These are phyloP conservation scores for Pleomassaria siparia DNA, from an alignment of 2,329 filamentous ascomycete genomes.

Conservation along the genomic window DNA sequence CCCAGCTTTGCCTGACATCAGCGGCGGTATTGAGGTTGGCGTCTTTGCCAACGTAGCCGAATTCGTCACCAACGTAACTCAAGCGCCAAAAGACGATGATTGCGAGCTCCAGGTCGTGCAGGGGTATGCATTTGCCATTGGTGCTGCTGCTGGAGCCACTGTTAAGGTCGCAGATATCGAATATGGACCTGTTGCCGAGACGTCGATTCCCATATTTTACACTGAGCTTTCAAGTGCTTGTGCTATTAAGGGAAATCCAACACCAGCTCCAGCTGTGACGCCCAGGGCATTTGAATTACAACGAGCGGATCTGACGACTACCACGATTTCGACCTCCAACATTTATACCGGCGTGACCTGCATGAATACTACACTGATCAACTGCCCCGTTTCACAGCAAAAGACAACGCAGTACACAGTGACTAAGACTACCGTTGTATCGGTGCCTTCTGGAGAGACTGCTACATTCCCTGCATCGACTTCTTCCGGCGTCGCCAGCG, in stretches of 20 bases:
- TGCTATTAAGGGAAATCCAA: constrained; percentile 28
- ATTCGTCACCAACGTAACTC: constrained; percentile 56
- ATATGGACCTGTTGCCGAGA: constrained; percentile 55
- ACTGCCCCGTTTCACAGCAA: constrained; percentile 57
- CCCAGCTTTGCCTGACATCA: constrained; percentile 23
- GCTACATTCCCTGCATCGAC: constrained; percentile 47
- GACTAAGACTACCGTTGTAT: constrained; percentile 46
- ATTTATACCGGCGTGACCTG: constrained; percentile 53
- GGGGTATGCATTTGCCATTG: constrained; percentile 54
- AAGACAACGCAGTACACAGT: constrained; percentile 42
- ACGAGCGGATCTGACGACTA: constrained; percentile 40
- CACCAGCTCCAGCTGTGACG: constrained; percentile 13
- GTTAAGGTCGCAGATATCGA: constrained; percentile 47
- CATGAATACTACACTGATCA: constrained; percentile 43
- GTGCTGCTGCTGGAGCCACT: constrained; percentile 57
- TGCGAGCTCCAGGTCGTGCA: constrained; percentile 54
- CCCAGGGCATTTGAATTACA: constrained; percentile 9
- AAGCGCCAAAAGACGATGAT: constrained; percentile 31
- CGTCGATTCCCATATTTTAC: constrained; percentile 55
- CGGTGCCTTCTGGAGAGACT: constrained; percentile 29
- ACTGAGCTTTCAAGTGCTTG: constrained; percentile 54
- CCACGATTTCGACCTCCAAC: constrained; percentile 45
- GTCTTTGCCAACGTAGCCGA: constrained; percentile 58
- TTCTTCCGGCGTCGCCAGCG: constrained; percentile 31
- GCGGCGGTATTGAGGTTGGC: constrained; percentile 52